Base-by-base conservation (phyloP, 192 early-diverging fungal genomes). In the Anaeromyces robustus region DNA sequence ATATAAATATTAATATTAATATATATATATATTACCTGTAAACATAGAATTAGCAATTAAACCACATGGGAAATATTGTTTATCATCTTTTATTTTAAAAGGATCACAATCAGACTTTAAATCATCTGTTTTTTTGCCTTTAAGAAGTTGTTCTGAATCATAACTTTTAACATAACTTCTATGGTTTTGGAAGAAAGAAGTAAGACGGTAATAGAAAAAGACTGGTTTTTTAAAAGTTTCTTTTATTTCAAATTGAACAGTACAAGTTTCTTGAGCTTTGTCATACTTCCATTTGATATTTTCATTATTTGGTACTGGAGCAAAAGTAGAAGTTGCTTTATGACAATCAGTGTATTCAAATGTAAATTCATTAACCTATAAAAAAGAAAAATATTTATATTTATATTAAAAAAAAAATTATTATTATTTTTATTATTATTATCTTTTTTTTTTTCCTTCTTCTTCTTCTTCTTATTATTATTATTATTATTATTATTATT, bases 131-230 rank as follows among this genome's bases (percentile, higher is more conserved):
- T 79, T 82, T 41, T 87, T 88, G 19, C 26, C 43, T 30, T 96
- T 96, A 32, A 88, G 86, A 16, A 98, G 89, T 83, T 99, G 97
- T 79, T 92, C 90, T 31, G 90, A 84, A 83, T 94, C 92, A 83
- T 94, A 91, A 85, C 92, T 93, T 84, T 96, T 96, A 29, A 98
- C 94, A 83, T 99, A 99, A 79, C 29, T 52, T 59, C 98, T 91
- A 82, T 99, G 96, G 88, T 99, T 99, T 85, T 99, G 98, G 85
- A 97, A 99, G 86, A 99, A 99, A 86, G 97, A 96, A 34, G 96
- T 96, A 79, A 99, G 91, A 77, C 94, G 87, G 82, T 98, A 98
- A 86, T 98, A 99, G 78, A 99, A 81, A 82, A 92, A 98, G 80
- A 99, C 93, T 12, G 94, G 94, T 11, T 90, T 80, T 77, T 88